Base-by-base conservation (phyloP, 2,329 filamentous ascomycete species). In the Penicillium sp. region DNA sequence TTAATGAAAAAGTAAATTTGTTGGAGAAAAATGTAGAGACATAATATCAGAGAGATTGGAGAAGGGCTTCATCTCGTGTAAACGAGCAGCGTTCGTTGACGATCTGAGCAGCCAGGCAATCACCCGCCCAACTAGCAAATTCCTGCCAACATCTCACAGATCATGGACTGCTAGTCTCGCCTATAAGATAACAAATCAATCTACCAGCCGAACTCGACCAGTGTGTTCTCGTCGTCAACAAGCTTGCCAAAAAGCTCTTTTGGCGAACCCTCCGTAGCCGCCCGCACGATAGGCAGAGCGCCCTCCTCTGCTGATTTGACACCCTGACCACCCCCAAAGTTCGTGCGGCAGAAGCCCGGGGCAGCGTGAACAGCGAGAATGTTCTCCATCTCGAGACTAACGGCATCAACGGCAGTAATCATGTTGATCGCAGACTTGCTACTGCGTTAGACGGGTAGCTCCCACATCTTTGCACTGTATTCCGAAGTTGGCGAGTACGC, bases 401-500 rank as follows among this genome's bases (percentile, higher is more conserved):
- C 32, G 16, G 45, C 43, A 21, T 49, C 43, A 22, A 52, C 49
- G 3, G 53, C 49, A 5, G 5, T 52, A 34, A 55, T 44, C 43
- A 55, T 55, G 22, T 55, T 55, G 11, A 52, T n/a, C 18, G 49
- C 53, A 1, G 43, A 14, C 36, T 55, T 48, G 49, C 53, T 52
- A 10, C 53, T 43, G 22, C 53, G 27, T 21, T 47, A 52, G 18
- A 47, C 21, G 1, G 53, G 49, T 14, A 55, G 29, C 9, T 53
- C 36, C 14, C 27, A 55, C 5, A 40, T 11, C 34, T 38, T 43
- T 10, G 34, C 54, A 29, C 14, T 56, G 10, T 54, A 54, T 1
- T 47, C 45, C n/a, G 32, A 47, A 36, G 45, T 38, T 3, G 45
- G 45, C 21, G 45, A 47, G 45, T 38, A 27, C 3, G 52, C 52